Evolutionary conservation across 1,284 basidiomycete genomes (phyloP).

Genomic region (Agaricales sp.): DNA sequence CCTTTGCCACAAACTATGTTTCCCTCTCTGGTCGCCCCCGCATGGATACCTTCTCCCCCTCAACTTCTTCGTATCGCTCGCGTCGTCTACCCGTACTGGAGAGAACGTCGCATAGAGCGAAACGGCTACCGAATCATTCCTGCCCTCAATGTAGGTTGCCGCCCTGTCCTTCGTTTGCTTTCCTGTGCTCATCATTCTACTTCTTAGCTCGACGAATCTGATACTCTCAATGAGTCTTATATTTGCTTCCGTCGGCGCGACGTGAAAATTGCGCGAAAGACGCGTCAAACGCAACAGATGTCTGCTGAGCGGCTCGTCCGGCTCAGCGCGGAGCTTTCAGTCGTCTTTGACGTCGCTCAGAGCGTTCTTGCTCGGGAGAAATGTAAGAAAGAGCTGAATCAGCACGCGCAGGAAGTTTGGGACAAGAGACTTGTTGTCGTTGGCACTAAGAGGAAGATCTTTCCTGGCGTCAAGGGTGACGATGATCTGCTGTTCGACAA

Average conservation of each 20-base stretch:
- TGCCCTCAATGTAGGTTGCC: slow-evolving; percentile 55
- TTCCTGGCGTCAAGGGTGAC: slow-evolving; percentile 62
- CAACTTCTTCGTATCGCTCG: slow-evolving; percentile 55
- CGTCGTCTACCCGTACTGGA: slow-evolving; percentile 76
- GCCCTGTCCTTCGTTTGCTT: not conserved
- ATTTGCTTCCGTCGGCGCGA: slow-evolving; percentile 97
- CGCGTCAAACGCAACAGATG: slow-evolving; percentile 80
- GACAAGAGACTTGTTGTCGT: slow-evolving; percentile 68
- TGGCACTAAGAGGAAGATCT: slow-evolving; percentile 67
- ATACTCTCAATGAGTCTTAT: slow-evolving; percentile 87
- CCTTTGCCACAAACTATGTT: slow-evolving; percentile 50
- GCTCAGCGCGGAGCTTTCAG: slow-evolving; percentile 67
- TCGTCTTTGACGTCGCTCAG: slow-evolving; percentile 65
- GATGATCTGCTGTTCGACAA: slow-evolving; percentile 79
- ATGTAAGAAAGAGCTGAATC: slow-evolving; percentile 56
- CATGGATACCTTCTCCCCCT: slow-evolving; percentile 47
- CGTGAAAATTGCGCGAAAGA: slow-evolving; percentile 91
- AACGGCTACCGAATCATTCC: slow-evolving; percentile 76
- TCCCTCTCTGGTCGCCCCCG: slow-evolving; percentile 50
- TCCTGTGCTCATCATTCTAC: slow-evolving; percentile 7
- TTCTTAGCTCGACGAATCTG: slow-evolving; percentile 79
- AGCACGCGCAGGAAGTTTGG: slow-evolving; percentile 63
- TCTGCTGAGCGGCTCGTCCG: slow-evolving; percentile 83
- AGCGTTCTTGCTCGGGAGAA: slow-evolving; percentile 65
- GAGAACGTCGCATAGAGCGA: slow-evolving; percentile 62